phyloP scores from a whole-genome alignment of 495 filamentous ascomycete species.

The Penicillium macrosclerotiorum region DNA sequence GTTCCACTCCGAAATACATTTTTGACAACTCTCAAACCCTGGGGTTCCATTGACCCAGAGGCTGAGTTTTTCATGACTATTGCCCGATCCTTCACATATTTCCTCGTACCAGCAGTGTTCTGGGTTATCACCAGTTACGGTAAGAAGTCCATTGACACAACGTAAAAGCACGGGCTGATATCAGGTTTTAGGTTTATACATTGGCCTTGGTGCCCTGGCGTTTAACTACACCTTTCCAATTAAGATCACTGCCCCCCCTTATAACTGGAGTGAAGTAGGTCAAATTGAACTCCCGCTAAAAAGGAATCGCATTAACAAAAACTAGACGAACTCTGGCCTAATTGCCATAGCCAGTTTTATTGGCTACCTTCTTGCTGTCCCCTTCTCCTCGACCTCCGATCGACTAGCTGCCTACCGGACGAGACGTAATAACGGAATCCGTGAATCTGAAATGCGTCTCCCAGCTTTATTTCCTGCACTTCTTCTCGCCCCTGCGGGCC shows the following conservation, averaged over 20 bases:
- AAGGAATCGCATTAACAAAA: too few species aligned
- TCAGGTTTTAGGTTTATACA: conserved; percentile 43
- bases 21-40: conserved; percentile 41
- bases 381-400: conserved; percentile 56
- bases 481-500: conserved; percentile 52
- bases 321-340: conserved; percentile 51
- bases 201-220: conserved; percentile 56
- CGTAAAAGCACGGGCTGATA: background rate
- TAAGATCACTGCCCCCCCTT: conserved; percentile 52
- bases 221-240: conserved; percentile 62
- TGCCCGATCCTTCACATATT: conserved; percentile 51
- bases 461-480: conserved; percentile 54
- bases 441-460: conserved; percentile 62
- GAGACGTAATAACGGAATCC: conserved; percentile 52
- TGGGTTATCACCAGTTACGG: conserved; percentile 56
- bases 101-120: conserved; percentile 54
- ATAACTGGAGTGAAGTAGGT: conserved; percentile 50
- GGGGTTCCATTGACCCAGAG: conserved; percentile 40
- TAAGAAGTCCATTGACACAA: background rate
- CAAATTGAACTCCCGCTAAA: too few species aligned
- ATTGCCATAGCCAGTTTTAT: conserved; percentile 51
- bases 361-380: conserved; percentile 54
- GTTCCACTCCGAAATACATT: conserved; percentile 33
- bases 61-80: conserved; percentile 48
- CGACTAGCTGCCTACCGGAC: conserved; percentile 55